Base-by-base conservation (phyloP, 2,329 filamentous ascomycete species). In the Sclerotinia minor region DNA sequence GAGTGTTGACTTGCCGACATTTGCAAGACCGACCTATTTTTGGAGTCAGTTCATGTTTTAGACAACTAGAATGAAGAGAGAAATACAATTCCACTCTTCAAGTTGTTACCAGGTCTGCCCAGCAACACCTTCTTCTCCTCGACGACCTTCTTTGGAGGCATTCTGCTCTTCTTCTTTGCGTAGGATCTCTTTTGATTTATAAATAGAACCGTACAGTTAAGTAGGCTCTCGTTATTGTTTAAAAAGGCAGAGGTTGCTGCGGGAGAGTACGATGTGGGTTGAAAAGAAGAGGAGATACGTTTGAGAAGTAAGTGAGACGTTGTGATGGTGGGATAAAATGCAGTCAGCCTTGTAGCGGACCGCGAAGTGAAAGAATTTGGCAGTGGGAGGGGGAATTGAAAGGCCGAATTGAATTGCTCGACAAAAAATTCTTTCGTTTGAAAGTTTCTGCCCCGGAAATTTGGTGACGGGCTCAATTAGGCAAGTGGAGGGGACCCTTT, bases 31-130 rank as follows among this genome's bases (percentile, higher is more conserved):
- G 81, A 99, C 93, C 93, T 97, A 80, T 55, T 49, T 24, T 38
- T 21, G 38, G 41, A 29, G 55, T 64, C n/a, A 67, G 59, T 50
- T 29, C 26, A n/a, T 52, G 35, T 66, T 32, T 38, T 9, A 38
- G 41, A 45, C 54, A 26, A 21, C 44, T 38, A 49, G 29, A 50
- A 60, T 29, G 41, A 66, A 60, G 64, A 60, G 64, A 76, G 79
- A 80, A 87, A 82, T 85, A 96, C 95, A 88, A 99, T 99, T 84
- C 95, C 96, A 84, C 92, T 97, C 88, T 98, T 99, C 81, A 99
- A 81, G 83, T 88, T 98, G 87, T 99, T 99, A 78, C 95, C 95
- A 73, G 95, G 95, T 79, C 95, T 87, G 81, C 95, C 95, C 81
- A 99, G 86, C 75, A 95, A 89, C 81, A 98, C 86, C 89, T 98